Conservation (phyloP, 768 basidiomycete genomes). For the Trametes elegans region DNA sequence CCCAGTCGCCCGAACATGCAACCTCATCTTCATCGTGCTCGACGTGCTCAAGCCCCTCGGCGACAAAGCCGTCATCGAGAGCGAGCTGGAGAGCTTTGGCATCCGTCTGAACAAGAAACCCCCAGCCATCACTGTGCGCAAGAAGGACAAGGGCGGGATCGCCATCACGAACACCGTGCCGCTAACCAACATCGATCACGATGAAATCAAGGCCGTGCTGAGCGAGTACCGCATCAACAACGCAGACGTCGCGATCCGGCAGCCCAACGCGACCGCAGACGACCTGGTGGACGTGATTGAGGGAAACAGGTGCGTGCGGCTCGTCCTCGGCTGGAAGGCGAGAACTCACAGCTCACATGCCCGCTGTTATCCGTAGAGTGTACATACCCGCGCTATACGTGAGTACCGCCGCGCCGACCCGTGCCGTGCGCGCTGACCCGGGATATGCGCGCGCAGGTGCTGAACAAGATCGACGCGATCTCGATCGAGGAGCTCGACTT, state of each 20-base stretch:
- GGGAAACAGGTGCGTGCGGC: conserved; percentile 71
- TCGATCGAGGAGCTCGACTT: conserved; percentile 97
- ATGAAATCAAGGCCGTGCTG: conserved; percentile 93
- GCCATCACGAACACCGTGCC: conserved; percentile 97
- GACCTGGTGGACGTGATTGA: conserved; percentile 97
- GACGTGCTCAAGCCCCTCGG: conserved; percentile 98
- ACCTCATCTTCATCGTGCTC: conserved; percentile 97
- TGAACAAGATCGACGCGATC: conserved; percentile 82
- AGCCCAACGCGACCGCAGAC: conserved; percentile 89
- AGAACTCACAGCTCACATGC: background rate
- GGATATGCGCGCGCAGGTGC: conserved; percentile 5
- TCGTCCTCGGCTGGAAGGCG: background rate
- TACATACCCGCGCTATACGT: conserved; percentile 94
- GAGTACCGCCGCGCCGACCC: conserved; percentile 26
- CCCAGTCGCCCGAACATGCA: conserved; percentile 93
- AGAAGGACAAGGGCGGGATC: conserved; percentile 89
- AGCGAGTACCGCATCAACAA: conserved; percentile 92
- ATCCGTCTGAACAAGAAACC: conserved; percentile 95
- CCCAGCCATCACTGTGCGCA: conserved; percentile 79
- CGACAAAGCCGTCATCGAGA: conserved; percentile 89
- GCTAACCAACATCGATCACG: conserved; percentile 90
- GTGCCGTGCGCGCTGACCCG: background rate
- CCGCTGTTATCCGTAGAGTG: conserved; percentile 47
- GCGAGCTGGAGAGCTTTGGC: conserved; percentile 96
- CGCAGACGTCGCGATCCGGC: conserved; percentile 88